Percentiles rank a stretch among this genome's conserved stretches.
These are phyloP conservation scores for Euryodendron excelsum DNA, from an alignment of 148 eudicot genomes.

Conservation along the genomic window DNA sequence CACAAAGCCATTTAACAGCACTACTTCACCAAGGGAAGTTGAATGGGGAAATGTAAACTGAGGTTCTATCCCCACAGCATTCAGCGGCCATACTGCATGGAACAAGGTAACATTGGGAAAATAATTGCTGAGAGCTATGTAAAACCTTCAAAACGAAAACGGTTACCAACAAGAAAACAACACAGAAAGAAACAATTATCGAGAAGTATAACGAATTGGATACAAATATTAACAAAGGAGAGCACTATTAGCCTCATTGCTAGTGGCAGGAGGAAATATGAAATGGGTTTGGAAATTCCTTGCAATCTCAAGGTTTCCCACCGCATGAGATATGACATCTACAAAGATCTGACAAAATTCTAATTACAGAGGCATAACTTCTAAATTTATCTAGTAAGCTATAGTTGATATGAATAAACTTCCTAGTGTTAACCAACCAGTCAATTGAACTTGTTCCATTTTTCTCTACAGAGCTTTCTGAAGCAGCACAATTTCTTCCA, in stretches of 20 bases:
- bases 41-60: constrained; percentile 31
- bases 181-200: not conserved
- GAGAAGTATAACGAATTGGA: not conserved
- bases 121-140: not conserved
- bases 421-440: too few species aligned
- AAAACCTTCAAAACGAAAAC: not conserved
- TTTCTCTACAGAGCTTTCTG: not conserved
- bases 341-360: not conserved
- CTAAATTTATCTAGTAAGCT: too few species aligned
- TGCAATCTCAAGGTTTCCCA: not conserved
- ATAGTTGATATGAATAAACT: too few species aligned
- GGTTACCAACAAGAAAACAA: not conserved
- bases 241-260: not conserved
- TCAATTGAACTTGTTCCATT: not conserved
- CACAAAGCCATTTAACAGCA: constrained; percentile 42
- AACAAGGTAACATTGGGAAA: not conserved
- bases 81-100: constrained; percentile 42
- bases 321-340: not conserved
- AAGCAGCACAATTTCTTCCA: not conserved
- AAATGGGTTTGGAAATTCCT: not conserved
- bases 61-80: constrained; percentile 32
- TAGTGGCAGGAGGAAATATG: not conserved
- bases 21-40: constrained; percentile 29
- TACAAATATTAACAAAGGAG: not conserved
- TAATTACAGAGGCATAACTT: not conserved